These are phyloP conservation scores for Stenocarpella maydis DNA, from an alignment of 2,329 filamentous ascomycete species.

Conservation along the genomic window DNA sequence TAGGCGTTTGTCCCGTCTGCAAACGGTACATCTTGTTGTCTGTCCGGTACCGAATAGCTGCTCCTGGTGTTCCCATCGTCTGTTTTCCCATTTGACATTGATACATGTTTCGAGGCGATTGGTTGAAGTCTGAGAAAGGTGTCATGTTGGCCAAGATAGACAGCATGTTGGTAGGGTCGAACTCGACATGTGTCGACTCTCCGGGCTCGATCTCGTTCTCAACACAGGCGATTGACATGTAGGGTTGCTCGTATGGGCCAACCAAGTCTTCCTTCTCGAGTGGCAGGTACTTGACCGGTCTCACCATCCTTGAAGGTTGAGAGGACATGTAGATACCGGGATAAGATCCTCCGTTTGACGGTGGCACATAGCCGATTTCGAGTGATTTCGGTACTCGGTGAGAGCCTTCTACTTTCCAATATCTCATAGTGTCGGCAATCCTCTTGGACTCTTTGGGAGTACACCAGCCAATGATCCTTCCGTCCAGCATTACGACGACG, in stretches of 20 bases:
- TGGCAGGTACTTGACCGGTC: slow-evolving; percentile 91
- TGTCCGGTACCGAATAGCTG: slow-evolving; percentile 83
- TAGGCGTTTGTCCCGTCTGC: slow-evolving; percentile 94
- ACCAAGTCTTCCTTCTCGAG: slow-evolving; percentile 87
- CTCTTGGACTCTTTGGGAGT: slow-evolving; percentile 81
- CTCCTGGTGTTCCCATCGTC: slow-evolving; percentile 95
- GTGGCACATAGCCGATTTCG: slow-evolving; percentile 91
- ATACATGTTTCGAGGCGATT: slow-evolving; percentile 99
- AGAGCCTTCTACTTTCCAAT: slow-evolving; percentile 93
- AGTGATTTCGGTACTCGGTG: slow-evolving; percentile 83
- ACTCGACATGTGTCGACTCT: slow-evolving; percentile 91
- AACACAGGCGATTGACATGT: slow-evolving; percentile 97
- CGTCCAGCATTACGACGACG: slow-evolving; percentile 90
- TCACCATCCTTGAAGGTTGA: slow-evolving; percentile 83
- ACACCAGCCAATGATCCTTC: slow-evolving; percentile 89
- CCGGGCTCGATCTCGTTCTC: slow-evolving; percentile 87
- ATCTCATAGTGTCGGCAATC: slow-evolving; percentile 86
- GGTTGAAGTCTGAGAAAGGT: slow-evolving; percentile 98
- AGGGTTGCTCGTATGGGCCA: slow-evolving; percentile 94
- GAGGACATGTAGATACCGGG: slow-evolving; percentile 96
- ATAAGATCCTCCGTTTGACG: slow-evolving; percentile 90
- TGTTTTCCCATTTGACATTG: slow-evolving; percentile 99
- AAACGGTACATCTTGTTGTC: slow-evolving; percentile 97
- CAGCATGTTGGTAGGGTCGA: slow-evolving; percentile 93
- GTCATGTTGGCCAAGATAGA: slow-evolving; percentile 99